These are phyloP conservation scores for sweet orange (Citrus sinensis) DNA, from an alignment of 345 rosid species.

Conservation along the genomic window DNA sequence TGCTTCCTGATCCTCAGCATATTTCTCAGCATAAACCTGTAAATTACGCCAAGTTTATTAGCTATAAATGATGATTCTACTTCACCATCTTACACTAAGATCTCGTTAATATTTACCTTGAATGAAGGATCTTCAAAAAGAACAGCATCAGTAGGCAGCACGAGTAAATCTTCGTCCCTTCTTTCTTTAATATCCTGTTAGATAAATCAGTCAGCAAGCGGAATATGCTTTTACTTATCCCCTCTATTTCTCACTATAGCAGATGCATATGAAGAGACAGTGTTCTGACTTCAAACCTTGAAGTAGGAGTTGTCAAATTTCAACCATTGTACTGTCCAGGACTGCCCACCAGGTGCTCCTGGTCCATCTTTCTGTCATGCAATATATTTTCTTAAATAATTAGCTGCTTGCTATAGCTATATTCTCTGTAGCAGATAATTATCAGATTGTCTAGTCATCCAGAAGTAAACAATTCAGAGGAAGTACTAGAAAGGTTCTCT, in stretches of 20 bases:
- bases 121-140: slow-evolving; percentile 92
- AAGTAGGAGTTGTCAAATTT: slow-evolving; percentile 94
- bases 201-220: slow-evolving; percentile 14
- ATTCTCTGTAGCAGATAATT: not conserved
- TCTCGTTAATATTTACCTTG: slow-evolving; percentile 45
- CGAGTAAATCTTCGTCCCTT: slow-evolving; percentile 74
- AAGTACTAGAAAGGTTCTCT: not conserved
- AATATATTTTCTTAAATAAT: slow-evolving; percentile 13
- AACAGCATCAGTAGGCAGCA: slow-evolving; percentile 90
- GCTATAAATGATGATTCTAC: slow-evolving; percentile 9
- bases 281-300: slow-evolving; percentile 56
- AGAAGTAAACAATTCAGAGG: not conserved
- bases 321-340: slow-evolving; percentile 95
- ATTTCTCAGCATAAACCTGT: slow-evolving; percentile 90
- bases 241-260: not conserved
- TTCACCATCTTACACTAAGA: slow-evolving; percentile 1
- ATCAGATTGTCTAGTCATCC: not conserved
- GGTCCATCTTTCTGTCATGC: slow-evolving; percentile 83
- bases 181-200: slow-evolving; percentile 74
- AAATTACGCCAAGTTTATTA: slow-evolving; percentile 12
- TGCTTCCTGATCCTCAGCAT: slow-evolving; percentile 76
- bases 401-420: not conserved
- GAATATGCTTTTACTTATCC: not conserved
- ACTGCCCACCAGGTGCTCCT: slow-evolving; percentile 97
- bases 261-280: not conserved